Evolutionary conservation across 108 stramenopile genomes (phyloP).

Genomic region (Fragilaria crotonensis): DNA sequence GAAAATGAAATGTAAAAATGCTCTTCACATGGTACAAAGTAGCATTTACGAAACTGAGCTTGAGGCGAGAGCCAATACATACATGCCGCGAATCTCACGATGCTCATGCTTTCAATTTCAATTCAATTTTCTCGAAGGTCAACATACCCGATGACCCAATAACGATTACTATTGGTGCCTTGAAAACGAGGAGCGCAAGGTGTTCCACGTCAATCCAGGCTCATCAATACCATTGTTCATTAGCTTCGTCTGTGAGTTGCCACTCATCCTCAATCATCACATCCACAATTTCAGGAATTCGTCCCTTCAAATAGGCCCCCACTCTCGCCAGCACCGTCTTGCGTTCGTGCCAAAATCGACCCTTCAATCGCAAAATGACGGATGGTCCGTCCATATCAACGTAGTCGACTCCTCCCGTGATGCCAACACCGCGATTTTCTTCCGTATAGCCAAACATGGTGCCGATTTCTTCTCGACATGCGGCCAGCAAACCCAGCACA

Average conservation of each 20-base stretch:
- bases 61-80: too few species aligned
- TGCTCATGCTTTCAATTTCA: too few species aligned
- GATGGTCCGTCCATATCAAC: conserved; percentile 88
- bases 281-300: conserved; percentile 85
- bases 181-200: too few species aligned
- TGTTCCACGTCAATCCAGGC: too few species aligned
- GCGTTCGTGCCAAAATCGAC: conserved; percentile 91
- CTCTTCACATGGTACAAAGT: too few species aligned
- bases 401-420: conserved; percentile 92
- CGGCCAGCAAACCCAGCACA: conserved; percentile 60
- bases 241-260: conserved; percentile 77
- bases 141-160: too few species aligned
- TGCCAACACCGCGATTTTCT: conserved; percentile 90
- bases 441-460: conserved; percentile 90
- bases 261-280: conserved; percentile 71
- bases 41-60: too few species aligned
- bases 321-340: conserved; percentile 74
- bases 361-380: conserved; percentile 63
- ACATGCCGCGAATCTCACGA: too few species aligned
- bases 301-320: conserved; percentile 51
- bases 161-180: too few species aligned
- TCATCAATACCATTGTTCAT: conserved; percentile 26
- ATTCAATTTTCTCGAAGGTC: too few species aligned
- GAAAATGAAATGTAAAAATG: too few species aligned
- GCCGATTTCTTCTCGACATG: conserved; percentile 75